phyloP scores from a whole-genome alignment of 2,329 filamentous ascomycete genomes.

The Diaporthe nobilis region DNA sequence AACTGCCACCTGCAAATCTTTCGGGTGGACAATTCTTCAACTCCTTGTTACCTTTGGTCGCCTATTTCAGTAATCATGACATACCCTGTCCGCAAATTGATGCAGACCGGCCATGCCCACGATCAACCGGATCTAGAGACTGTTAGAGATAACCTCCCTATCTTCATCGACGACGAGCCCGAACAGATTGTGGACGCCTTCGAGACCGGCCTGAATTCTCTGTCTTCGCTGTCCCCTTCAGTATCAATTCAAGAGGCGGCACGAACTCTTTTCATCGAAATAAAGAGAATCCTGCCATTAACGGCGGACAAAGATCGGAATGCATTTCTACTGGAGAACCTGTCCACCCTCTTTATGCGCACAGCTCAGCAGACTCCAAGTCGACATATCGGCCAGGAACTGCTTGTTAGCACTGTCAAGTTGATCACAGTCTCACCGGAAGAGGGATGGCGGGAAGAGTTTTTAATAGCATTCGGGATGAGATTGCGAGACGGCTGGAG shows the following conservation, averaged over 20 bases:
- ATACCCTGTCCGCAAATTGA: not conserved
- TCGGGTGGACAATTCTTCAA: not conserved
- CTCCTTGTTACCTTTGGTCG: not conserved
- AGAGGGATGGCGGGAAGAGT: not conserved
- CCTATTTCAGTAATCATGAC: not conserved
- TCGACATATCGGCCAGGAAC: not conserved
- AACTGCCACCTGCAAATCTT: not conserved
- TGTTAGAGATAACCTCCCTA: not conserved
- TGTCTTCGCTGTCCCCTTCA: not conserved
- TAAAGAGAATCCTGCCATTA: not conserved
- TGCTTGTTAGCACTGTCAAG: not conserved
- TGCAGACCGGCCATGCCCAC: not conserved
- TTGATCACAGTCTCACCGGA: not conserved
- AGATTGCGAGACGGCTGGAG: not conserved
- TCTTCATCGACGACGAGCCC: not conserved
- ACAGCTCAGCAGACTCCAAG: not conserved
- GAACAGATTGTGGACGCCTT: not conserved
- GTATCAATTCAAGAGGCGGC: not conserved
- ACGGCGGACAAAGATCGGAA: not conserved
- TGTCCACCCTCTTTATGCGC: not conserved
- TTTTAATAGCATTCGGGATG: not conserved
- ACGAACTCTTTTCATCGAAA: not conserved
- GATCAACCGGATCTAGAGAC: not conserved
- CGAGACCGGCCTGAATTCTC: not conserved
- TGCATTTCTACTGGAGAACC: not conserved